Conservation (phyloP, 495 filamentous ascomycete genomes). For the Hyaloscypha bicolor region DNA sequence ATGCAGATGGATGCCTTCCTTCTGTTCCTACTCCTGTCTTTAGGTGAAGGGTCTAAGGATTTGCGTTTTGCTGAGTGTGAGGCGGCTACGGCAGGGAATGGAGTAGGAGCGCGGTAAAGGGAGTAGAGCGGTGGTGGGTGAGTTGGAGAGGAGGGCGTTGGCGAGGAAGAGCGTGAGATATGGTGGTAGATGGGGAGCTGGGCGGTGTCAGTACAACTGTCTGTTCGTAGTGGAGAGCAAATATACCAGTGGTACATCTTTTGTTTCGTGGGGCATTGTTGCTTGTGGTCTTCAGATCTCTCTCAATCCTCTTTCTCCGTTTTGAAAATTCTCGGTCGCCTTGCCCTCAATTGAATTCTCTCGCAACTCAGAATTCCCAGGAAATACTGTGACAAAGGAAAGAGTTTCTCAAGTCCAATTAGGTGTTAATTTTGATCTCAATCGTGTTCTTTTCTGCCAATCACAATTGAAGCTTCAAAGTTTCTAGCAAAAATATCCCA, state of each 20-base stretch:
- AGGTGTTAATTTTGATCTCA: too few relatives aligned
- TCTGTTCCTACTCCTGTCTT: background rate
- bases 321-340: too few relatives aligned
- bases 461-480: too few relatives aligned
- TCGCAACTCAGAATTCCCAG: too few relatives aligned
- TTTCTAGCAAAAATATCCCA: too few relatives aligned
- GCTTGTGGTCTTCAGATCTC: background rate
- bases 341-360: too few relatives aligned
- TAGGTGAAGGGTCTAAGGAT: background rate
- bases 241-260: background rate
- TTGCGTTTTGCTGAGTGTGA: background rate
- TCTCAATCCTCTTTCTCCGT: too few relatives aligned
- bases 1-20: background rate
- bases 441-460: too few relatives aligned
- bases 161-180: background rate
- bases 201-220: background rate
- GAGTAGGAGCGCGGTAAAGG: background rate
- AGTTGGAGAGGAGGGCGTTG: background rate
- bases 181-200: background rate
- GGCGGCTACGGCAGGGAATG: background rate
- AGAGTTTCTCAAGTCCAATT: too few relatives aligned
- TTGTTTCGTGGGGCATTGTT: background rate
- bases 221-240: background rate
- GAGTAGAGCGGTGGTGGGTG: background rate
- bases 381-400: too few relatives aligned